Conservation (phyloP, 2,329 filamentous ascomycete genomes). For the Arthrocladium fulminans region DNA sequence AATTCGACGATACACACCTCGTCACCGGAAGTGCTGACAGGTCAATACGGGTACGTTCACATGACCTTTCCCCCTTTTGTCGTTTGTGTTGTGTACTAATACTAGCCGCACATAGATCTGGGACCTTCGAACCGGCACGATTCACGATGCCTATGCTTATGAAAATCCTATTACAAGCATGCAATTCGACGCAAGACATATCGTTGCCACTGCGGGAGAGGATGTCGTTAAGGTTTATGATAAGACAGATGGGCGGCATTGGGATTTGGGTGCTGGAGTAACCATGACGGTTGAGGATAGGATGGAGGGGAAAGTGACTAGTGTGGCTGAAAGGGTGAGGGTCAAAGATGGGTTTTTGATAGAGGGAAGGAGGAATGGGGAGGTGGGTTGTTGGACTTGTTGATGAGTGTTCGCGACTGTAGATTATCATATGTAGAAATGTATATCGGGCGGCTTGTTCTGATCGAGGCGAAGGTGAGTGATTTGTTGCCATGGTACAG, state of each 20-base stretch:
- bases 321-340: conserved; percentile 73
- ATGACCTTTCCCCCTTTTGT: neutral
- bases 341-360: conserved; percentile 91
- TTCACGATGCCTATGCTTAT: conserved; percentile 93
- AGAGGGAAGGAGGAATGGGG: conserved; percentile 78
- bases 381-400: conserved; percentile 76
- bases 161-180: conserved; percentile 85
- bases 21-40: conserved; percentile 88
- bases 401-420: neutral
- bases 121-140: conserved; percentile 93
- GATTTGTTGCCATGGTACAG: too few species aligned
- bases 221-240: conserved; percentile 97
- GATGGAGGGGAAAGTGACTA: conserved; percentile 55
- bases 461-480: neutral
- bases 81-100: conserved; percentile 6
- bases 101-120: conserved; percentile 60
- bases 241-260: conserved; percentile 89
- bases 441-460: neutral
- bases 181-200: conserved; percentile 90
- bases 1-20: conserved; percentile 92
- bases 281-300: conserved; percentile 43
- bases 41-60: conserved; percentile 77
- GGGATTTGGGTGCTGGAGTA: conserved; percentile 86
- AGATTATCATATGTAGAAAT: neutral
- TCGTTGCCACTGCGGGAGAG: conserved; percentile 82